Base-by-base conservation (phyloP, 148 eudicot genomes). In the Camellia japonica region DNA sequence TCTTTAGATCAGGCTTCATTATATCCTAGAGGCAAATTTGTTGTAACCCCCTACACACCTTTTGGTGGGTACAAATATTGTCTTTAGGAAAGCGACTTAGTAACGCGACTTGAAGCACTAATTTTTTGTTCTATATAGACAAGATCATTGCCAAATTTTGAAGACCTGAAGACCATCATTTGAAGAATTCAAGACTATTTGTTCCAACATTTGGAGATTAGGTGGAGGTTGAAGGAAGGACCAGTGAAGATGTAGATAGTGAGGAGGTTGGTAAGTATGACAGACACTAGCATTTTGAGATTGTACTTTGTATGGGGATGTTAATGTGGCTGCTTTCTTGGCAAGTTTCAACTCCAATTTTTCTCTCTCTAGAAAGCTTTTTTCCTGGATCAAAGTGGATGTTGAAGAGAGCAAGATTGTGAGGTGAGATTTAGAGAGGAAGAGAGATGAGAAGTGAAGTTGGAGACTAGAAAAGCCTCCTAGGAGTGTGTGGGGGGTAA, bases 181-280 rank as follows among this genome's bases (percentile, higher is more conserved):
- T 30, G 38, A 30, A 30, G 38, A 30, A 30, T 30, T 30, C 38
- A 30, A 30, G 38, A 30, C 1, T 1, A 30, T 30, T 30, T 30
- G 38, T 30, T 30, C 38, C 38, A 30, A 30, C 38, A 30, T 30
- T 30, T 74, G 13, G 87, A 73, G 10, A 73, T 74, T 3, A 80
- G 77, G 13, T 68, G 70, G 7, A 76, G 42, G 19, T 43, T 81
- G n/a, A 70, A 38, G 51, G 68, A 43, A 4, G 16, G 72, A 68
- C 81, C 74, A 20, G 77, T 70, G 65, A 84, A 79, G 73, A 84
- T 67, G 83, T 68, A 87, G 70, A 84, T 43, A 5, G 87, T 84
- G 71, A 84, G 38, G 52, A 87, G 87, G 75, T 87, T 87, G 56
- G 83, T 87, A 20, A 80, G 64, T 47, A 84, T 54, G 19, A 82